Conservation (phyloP, 495 filamentous ascomycete species). For the Aspergillus leporis region DNA sequence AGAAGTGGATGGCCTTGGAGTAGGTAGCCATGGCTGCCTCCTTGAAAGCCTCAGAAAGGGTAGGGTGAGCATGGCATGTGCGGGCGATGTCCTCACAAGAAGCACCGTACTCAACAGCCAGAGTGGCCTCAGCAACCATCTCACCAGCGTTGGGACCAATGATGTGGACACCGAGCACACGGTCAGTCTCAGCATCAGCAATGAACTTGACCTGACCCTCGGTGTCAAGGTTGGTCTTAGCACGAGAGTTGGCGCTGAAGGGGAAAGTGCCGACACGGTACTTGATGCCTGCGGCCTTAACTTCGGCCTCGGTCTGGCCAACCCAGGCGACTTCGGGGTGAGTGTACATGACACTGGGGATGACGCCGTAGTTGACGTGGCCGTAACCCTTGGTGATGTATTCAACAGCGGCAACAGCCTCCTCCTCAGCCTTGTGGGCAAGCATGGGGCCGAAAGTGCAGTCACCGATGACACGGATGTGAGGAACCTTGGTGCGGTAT, state of each 20-base stretch:
- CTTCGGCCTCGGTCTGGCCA: constrained; percentile 93
- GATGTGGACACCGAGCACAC: constrained; percentile 94
- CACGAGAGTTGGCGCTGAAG: constrained; percentile 94
- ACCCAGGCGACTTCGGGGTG: constrained; percentile 99
- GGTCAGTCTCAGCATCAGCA: constrained; percentile 93
- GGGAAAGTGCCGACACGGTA: constrained; percentile 94
- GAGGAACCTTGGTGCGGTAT: constrained; percentile 94
- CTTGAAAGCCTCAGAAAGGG: constrained; percentile 96
- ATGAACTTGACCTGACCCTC: constrained; percentile 98
- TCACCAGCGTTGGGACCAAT: constrained; percentile 94
- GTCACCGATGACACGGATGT: constrained; percentile 96
- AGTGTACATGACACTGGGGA: constrained; percentile 99
- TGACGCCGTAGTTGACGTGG: constrained; percentile 98
- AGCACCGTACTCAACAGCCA: constrained; percentile 95
- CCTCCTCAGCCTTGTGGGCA: constrained; percentile 99
- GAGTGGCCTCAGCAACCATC: constrained; percentile 97
- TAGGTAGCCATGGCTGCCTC: constrained; percentile 99
- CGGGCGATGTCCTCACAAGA: constrained; percentile 92
- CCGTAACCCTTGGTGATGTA: constrained; percentile 97
- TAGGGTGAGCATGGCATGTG: constrained; percentile 96
- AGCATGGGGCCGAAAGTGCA: constrained; percentile 98
- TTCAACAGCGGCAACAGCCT: constrained; percentile 90
- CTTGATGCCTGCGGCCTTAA: constrained; percentile 84
- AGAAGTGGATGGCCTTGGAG: constrained; percentile 95
- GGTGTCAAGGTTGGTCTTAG: constrained; percentile 97